These are phyloP conservation scores for Bryum argenteum DNA, from an alignment of 225 moss, liverwort and hornwort genomes.

Conservation along the genomic window DNA sequence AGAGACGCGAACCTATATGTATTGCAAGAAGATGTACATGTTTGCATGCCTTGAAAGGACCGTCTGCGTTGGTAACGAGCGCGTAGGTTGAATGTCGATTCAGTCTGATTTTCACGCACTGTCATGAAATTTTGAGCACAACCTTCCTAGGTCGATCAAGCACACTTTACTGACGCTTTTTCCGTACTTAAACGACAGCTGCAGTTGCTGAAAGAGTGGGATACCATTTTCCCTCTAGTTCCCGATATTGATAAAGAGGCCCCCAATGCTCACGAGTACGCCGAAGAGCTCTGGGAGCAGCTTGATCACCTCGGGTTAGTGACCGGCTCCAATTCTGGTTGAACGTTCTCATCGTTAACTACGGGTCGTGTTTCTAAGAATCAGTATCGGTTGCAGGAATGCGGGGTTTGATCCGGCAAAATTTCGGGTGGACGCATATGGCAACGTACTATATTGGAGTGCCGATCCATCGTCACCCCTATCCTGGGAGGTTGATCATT, in stretches of 20 bases:
- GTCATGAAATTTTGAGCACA: slow-evolving; percentile 5
- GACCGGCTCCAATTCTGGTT: not conserved
- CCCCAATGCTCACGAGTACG: slow-evolving; percentile 60
- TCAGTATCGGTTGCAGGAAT: slow-evolving; percentile 49
- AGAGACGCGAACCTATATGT: not conserved
- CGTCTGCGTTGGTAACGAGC: slow-evolving; percentile 6
- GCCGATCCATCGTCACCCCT: slow-evolving; percentile 67
- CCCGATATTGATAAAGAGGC: slow-evolving; percentile 61
- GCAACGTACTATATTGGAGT: slow-evolving; percentile 69
- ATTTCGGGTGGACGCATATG: slow-evolving; percentile 64
- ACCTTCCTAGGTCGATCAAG: not conserved
- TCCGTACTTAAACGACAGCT: slow-evolving; percentile 44
- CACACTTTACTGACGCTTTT: slow-evolving; percentile 6
- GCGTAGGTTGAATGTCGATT: not conserved
- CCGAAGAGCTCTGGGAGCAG: slow-evolving; percentile 72
- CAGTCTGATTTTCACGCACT: slow-evolving; percentile 6
- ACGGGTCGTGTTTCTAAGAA: not conserved
- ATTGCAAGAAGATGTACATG: not conserved
- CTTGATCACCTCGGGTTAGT: slow-evolving; percentile 70
- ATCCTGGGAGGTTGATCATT: slow-evolving; percentile 72
- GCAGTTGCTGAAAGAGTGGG: slow-evolving; percentile 64
- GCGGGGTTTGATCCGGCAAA: slow-evolving; percentile 74
- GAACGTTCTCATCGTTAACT: not conserved
- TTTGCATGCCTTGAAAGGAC: not conserved
- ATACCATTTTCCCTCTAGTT: slow-evolving; percentile 52